Percentiles rank a stretch among this genome's conserved stretches.
phyloP scores from a whole-genome alignment of 768 basidiomycete species.

The Rhodotorula diobovata region DNA sequence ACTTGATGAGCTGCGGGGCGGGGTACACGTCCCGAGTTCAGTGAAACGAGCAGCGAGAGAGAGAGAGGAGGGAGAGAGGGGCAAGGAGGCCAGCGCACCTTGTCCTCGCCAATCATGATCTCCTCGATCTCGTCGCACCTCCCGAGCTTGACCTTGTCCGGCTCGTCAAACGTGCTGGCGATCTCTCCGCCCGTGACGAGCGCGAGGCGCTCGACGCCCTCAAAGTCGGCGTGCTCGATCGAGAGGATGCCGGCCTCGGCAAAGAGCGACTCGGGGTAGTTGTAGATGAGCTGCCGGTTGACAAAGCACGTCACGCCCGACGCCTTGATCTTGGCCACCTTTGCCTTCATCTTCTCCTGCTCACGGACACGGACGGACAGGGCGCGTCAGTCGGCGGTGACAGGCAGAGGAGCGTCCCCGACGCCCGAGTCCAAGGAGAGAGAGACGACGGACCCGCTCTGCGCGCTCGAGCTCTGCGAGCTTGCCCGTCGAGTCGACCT shows the following conservation, averaged over 20 bases:
- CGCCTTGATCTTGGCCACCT: slow-evolving; percentile 86
- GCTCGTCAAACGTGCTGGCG: slow-evolving; percentile 86
- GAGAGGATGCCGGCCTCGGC: slow-evolving; percentile 90
- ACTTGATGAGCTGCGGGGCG: slow-evolving; percentile 79
- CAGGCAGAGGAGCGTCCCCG: background rate
- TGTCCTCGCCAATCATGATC: slow-evolving; percentile 99
- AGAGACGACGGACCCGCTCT: slow-evolving; percentile 60
- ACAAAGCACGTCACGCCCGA: slow-evolving; percentile 97
- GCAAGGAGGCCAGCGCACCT: slow-evolving; percentile 57
- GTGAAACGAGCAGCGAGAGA: background rate
- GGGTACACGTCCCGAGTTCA: background rate
- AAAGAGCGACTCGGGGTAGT: slow-evolving; percentile 95
- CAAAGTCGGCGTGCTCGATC: slow-evolving; percentile 98
- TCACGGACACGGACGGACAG: background rate
- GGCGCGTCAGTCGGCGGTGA: slow-evolving; percentile 6
- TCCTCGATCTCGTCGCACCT: slow-evolving; percentile 93
- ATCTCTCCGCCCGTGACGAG: slow-evolving; percentile 98
- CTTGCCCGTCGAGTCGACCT: slow-evolving; percentile 93
- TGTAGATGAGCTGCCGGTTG: slow-evolving; percentile 97
- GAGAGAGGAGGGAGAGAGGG: background rate
- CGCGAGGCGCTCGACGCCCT: slow-evolving; percentile 91
- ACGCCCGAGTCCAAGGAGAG: too few species aligned
- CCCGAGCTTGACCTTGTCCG: slow-evolving; percentile 87
- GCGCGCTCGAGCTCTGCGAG: slow-evolving; percentile 96
- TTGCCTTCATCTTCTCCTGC: slow-evolving; percentile 99